Conservation (phyloP, 352 stramenopile species). For the Paralagenidium karlingii region DNA sequence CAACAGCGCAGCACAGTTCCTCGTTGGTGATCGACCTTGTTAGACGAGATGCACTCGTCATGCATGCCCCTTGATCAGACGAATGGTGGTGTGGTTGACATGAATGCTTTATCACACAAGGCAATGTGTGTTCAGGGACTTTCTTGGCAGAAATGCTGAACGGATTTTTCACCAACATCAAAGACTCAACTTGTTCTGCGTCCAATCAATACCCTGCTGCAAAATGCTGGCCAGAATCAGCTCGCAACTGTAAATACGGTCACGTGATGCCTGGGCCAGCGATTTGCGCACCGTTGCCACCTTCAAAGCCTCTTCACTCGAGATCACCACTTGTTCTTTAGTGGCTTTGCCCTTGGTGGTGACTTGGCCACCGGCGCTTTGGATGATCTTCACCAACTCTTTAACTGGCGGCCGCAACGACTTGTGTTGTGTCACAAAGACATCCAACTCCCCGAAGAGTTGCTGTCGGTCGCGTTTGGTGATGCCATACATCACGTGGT, state of each 20-base stretch:
- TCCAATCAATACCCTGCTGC: conserved; percentile 24
- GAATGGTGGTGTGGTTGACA: too few species aligned
- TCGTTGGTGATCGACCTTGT: too few species aligned
- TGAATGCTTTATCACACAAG: too few species aligned
- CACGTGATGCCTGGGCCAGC: conserved; percentile 11
- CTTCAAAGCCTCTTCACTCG: conserved; percentile 18
- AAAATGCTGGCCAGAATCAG: conserved; percentile 30
- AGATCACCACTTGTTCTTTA: conserved; percentile 25
- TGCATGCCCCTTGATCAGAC: too few species aligned
- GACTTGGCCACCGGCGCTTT: conserved; percentile 27
- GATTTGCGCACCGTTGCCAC: conserved; percentile 22
- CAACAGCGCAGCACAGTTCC: too few species aligned
- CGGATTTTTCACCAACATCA: too few species aligned
- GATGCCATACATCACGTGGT: conserved; percentile 26
- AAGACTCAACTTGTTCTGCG: too few species aligned
- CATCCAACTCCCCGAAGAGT: conserved; percentile 13
- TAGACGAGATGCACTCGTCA: too few species aligned
- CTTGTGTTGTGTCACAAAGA: conserved; percentile 47
- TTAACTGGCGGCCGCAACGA: conserved; percentile 28
- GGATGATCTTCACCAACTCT: conserved; percentile 34
- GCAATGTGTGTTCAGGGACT: too few species aligned
- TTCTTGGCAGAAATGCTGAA: too few species aligned
- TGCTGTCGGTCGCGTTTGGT: conserved; percentile 9
- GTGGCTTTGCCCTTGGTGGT: conserved; percentile 15
- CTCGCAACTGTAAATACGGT: conserved; percentile 26